Evolutionary conservation across 345 rosid genomes (phyloP), one percentile per base, ranked within the genome.

Genomic region (Rhizophora mangle): DNA sequence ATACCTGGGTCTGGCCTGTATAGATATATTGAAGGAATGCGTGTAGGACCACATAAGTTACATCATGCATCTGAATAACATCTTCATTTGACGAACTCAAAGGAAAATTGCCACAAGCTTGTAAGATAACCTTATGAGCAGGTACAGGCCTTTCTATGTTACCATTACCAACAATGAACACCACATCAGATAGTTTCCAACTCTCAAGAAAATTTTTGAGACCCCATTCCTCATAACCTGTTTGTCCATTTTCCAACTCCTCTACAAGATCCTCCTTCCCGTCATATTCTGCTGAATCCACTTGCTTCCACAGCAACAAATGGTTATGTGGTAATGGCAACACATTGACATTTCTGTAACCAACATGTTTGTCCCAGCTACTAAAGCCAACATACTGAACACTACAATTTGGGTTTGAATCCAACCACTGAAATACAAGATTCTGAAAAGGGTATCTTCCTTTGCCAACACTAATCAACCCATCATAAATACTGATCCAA

Each of bases 401-500:
- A 70, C 58, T 87, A 68, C 90, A 87, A 60, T 92, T 95, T 1
- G 99, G 98, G 69, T 83, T 89, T 0, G 92, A 75, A 85, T 92
- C 96, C 21, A 87, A 83, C 99, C 99, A 95, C 79, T 84, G 86
- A 73, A 90, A 89, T 67, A 89, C 87, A 74, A 87, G 81, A 85
- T 92, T 95, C 85, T 90, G 98, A 80, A 95, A 92, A 61, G 99
- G 99, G 82, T 95, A 95, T 53, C 91, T 84, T 61, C 98, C 99
- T 74, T 85, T 86, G 37, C 99, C 98, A 8, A 92, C 78, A 56
- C 96, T 84, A 68, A 95, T 87, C 84, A 90, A 76, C 54, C 99
- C 99, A 71, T 95, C 98, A 76, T 84, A 95, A 54, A 95, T 78
- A 73, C 98, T 82, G 59, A 95, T 95, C 98, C 99, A 95, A 68